Evolutionary conservation across 257 asterid species (phyloP), one percentile per base, ranked within the genome.

Genomic region (Linderniella brevidens): DNA sequence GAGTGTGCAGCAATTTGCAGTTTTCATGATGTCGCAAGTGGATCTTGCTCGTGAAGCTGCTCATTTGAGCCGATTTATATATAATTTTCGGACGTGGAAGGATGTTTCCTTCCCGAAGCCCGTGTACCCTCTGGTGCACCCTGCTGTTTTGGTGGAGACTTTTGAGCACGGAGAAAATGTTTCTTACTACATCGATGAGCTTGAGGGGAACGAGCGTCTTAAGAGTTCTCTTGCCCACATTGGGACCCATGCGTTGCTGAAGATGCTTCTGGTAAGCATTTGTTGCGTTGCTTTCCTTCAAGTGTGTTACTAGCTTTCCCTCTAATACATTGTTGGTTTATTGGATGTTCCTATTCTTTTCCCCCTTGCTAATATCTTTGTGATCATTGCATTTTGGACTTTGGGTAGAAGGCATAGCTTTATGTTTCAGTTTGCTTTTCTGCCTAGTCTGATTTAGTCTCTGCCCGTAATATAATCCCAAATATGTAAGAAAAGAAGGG

Each of bases 41-140:
- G 95, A 80, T 63, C 85, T 80, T 60, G 82, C 93, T 41, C 76
- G 92, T 15, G 95, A 80, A 69, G 95, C 92, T 64, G 83, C 93
- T 51, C 79, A 85, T 60, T 68, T 85, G 68, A 85, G 92, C 70
- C 93, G 93, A 55, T 76, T 85, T 62, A 80, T 64, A 59, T 80
- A 80, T 56, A 85, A 80, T 68, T 85, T 85, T 45, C 82, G 93
- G n/a, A 68, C 76, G 35, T 85, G 93, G 93, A 85, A 55, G 64
- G 78, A 85, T 19, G 92, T 80, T 20, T 80, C 95, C 18, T 85
- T 85, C 63, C 95, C 95, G 0, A 80, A 76, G 70, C 95, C 93
- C n/a, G 77, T 80, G 13, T 80, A 85, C 69, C 95, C 95, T n/a
- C 64, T 84, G 41, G 93, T 85, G 11, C 95, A 85, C 68, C 95